Conservation (phyloP, 225 moss, liverwort and hornwort genomes). For the Lunularia cruciata region DNA sequence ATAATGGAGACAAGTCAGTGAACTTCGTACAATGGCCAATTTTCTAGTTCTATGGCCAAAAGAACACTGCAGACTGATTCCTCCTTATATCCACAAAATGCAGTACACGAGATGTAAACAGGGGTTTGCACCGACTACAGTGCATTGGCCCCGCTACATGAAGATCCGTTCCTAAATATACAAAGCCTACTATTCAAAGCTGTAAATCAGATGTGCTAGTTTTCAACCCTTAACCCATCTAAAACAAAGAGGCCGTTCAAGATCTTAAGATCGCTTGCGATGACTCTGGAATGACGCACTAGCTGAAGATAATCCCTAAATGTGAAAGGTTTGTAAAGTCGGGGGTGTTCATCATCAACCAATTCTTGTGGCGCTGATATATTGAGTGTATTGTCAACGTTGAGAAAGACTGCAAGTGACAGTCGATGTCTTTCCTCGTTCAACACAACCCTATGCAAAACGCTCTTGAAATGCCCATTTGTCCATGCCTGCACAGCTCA, state of each 20-base stretch:
- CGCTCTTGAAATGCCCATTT: conserved; percentile 33
- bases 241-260: background rate
- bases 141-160: no score
- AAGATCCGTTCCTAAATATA: no score
- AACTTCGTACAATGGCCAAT: no score
- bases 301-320: conserved; percentile 5
- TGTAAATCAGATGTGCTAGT: no score
- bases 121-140: no score
- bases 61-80: no score
- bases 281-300: background rate
- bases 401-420: conserved; percentile 34
- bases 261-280: background rate
- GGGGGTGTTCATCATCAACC: conserved; percentile 20
- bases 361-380: conserved; percentile 33
- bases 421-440: conserved; percentile 27
- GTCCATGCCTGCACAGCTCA: conserved; percentile 49
- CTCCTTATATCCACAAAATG: no score
- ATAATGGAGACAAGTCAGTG: no score
- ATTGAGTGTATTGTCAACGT: background rate
- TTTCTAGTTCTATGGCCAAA: no score
- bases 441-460: conserved; percentile 36
- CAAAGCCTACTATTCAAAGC: no score
- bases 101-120: no score
- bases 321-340: conserved; percentile 15
- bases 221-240: background rate